Percentiles rank a stretch among this genome's conserved stretches.
Evolutionary conservation across 306 rosid species (phyloP).

Genomic region (Vicia villosa): DNA sequence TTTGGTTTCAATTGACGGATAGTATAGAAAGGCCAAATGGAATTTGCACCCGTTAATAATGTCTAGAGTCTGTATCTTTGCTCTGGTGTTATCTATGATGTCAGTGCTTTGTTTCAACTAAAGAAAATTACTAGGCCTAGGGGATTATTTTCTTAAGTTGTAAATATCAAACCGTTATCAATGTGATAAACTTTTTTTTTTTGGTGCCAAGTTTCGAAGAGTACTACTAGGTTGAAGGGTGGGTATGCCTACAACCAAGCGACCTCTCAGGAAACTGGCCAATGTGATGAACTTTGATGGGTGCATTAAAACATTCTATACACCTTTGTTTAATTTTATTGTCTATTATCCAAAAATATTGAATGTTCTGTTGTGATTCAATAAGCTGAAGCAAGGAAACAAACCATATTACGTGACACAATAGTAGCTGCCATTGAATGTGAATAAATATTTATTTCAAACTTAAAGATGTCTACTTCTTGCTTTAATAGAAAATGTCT

Average conservation of each 20-base stretch:
- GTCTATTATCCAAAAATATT: background rate
- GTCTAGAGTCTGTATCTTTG: slow-evolving; percentile 16
- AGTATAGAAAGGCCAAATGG: slow-evolving; percentile 24
- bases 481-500: too few relatives aligned
- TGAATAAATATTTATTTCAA: too few relatives aligned
- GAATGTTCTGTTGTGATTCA: background rate
- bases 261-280: too few relatives aligned
- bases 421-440: background rate
- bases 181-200: slow-evolving; percentile 28
- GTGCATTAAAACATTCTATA: background rate
- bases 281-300: slow-evolving; percentile 12
- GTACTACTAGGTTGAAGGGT: too few relatives aligned
- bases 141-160: slow-evolving; percentile 24
- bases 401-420: background rate
- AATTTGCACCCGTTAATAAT: background rate
- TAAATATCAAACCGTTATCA: slow-evolving; percentile 37
- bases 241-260: too few relatives aligned
- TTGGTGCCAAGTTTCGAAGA: too few relatives aligned
- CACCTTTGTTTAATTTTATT: background rate
- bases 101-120: slow-evolving; percentile 30
- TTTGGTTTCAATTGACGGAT: slow-evolving; percentile 23
- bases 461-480: too few relatives aligned
- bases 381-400: background rate
- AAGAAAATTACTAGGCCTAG: slow-evolving; percentile 17
- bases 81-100: slow-evolving; percentile 19